These are phyloP conservation scores for Colletotrichum gigasporum DNA, from an alignment of 2,329 filamentous ascomycete genomes.

Conservation along the genomic window DNA sequence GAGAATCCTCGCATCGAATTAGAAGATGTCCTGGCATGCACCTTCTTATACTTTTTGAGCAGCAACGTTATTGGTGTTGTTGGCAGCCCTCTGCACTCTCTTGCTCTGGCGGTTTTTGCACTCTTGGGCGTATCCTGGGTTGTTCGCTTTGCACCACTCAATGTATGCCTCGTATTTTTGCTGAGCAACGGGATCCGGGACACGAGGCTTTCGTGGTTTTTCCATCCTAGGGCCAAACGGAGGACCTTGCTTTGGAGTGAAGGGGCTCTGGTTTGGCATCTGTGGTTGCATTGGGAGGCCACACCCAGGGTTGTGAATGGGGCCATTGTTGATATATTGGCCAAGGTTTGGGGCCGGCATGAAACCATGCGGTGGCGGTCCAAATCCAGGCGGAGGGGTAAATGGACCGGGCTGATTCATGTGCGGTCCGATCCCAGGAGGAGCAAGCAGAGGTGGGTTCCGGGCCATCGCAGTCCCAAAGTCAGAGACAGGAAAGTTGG, in stretches of 20 bases:
- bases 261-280: background rate
- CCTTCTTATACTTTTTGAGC: background rate
- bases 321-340: background rate
- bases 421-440: background rate
- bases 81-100: too few relatives aligned
- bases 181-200: slow-evolving; percentile 51
- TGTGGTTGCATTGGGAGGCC: background rate
- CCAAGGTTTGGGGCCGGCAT: background rate
- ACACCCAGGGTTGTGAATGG: background rate
- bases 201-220: slow-evolving; percentile 48
- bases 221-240: background rate
- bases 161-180: slow-evolving; percentile 58
- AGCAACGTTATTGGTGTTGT: background rate
- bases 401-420: background rate
- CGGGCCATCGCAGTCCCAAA: background rate
- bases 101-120: slow-evolving; percentile 48
- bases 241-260: background rate
- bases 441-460: background rate
- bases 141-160: slow-evolving; percentile 58
- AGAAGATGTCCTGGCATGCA: too few relatives aligned
- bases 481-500: background rate
- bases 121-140: slow-evolving; percentile 56
- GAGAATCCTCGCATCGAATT: too few relatives aligned
- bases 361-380: background rate
- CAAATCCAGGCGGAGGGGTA: background rate